A percentile compares a stretch with the other conserved stretches of the same genome.
phyloP scores from a whole-genome alignment of 2,329 filamentous ascomycete genomes.

The Nothomitra cinnamomea region DNA sequence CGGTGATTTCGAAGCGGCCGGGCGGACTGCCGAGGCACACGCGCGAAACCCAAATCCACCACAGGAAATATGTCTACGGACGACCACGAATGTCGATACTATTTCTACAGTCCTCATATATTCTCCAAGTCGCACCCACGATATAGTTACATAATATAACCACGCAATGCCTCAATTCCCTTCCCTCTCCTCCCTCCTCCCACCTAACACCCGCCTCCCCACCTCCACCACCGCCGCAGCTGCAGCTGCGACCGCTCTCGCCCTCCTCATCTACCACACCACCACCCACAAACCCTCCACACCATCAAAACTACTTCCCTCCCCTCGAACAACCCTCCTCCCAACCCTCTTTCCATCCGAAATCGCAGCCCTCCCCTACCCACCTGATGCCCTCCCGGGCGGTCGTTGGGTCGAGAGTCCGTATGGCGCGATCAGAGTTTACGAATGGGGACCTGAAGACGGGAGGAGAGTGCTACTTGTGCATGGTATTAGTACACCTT shows the following conservation, averaged over 20 bases:
- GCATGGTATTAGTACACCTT: slow-evolving; percentile 18
- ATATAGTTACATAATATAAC: neutral
- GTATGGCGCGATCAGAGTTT: slow-evolving; percentile 18
- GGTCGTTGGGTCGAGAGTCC: slow-evolving; percentile 17
- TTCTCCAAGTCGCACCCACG: too few species aligned
- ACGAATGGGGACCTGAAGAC: slow-evolving; percentile 17
- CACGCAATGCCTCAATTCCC: neutral
- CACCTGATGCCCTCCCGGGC: slow-evolving; percentile 17
- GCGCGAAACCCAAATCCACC: too few species aligned
- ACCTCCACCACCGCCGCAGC: neutral
- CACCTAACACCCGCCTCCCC: neutral
- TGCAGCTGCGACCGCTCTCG: neutral
- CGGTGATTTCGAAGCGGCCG: too few species aligned
- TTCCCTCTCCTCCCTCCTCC: too few species aligned
- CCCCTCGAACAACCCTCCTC: slow-evolving; percentile 16
- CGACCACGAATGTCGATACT: too few species aligned
- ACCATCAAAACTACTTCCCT: slow-evolving; percentile 9
- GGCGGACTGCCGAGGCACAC: too few species aligned
- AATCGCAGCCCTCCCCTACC: slow-evolving; percentile 15
- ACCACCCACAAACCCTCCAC: neutral
- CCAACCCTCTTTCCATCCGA: slow-evolving; percentile 15
- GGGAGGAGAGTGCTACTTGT: slow-evolving; percentile 18
- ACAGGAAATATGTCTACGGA: too few species aligned
- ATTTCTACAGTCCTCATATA: too few species aligned
- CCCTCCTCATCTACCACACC: neutral